A percentile compares a stretch with the other conserved stretches of the same genome.
Conservation (phyloP, 805 yeast species). For the Suhomyces tanzawaensis region DNA sequence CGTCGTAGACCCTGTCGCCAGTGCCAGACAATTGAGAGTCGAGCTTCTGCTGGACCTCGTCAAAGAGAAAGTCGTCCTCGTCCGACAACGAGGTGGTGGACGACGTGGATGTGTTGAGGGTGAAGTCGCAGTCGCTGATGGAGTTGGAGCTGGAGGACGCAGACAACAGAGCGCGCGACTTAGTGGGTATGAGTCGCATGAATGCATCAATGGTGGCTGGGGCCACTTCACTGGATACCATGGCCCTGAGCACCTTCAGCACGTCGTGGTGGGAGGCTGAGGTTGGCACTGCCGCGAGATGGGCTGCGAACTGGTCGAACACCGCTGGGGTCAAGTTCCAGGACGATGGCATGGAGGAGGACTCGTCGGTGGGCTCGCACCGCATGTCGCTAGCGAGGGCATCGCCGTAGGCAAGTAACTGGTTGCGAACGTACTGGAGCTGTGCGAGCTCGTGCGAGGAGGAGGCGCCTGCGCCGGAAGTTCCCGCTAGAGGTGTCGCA, state of each 20-base stretch:
- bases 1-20: slow-evolving; percentile 24
- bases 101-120: slow-evolving; percentile 4
- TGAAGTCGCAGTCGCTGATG: slow-evolving; percentile 9
- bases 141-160: slow-evolving; percentile 7
- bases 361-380: slow-evolving; percentile 2
- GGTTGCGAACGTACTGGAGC: not conserved
- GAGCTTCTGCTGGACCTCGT: slow-evolving; percentile 19
- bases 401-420: not conserved
- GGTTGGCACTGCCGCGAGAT: not conserved
- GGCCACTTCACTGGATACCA: slow-evolving; percentile 8
- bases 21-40: slow-evolving; percentile 24
- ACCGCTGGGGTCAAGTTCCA: not conserved
- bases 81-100: slow-evolving; percentile 11
- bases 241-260: slow-evolving; percentile 8
- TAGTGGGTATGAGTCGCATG: slow-evolving; percentile 16
- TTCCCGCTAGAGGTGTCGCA: not conserved
- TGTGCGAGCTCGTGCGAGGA: not conserved
- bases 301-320: slow-evolving; percentile 1
- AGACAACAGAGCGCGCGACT: slow-evolving; percentile 3
- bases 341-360: not conserved
- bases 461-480: not conserved
- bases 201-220: slow-evolving; percentile 10
- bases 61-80: slow-evolving; percentile 26
- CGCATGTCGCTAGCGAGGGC: not conserved
- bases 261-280: slow-evolving; percentile 10